Conservation (phyloP, 352 stramenopile genomes). For the Phytophthora foliorum region DNA sequence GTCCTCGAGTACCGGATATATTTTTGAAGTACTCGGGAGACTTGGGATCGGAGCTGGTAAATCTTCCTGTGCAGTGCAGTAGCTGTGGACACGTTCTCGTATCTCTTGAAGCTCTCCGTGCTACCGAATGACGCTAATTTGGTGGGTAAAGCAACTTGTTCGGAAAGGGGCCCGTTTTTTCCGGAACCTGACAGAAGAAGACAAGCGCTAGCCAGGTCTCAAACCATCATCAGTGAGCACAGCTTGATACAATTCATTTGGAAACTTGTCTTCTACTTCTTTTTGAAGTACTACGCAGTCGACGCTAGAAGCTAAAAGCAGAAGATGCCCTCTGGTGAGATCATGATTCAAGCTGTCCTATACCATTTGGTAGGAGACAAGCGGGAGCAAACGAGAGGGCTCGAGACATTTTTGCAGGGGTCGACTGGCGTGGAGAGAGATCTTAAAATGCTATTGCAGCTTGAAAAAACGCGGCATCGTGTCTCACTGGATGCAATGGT, state of each 20-base stretch:
- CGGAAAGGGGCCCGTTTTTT: too few species aligned
- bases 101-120: too few species aligned
- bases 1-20: too few species aligned
- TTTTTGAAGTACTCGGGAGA: too few species aligned
- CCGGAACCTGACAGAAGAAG: too few species aligned
- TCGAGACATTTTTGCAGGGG: conserved; percentile 6
- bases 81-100: too few species aligned
- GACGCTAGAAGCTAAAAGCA: neutral
- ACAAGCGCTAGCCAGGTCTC: neutral
- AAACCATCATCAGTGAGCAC: neutral
- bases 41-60: too few species aligned
- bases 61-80: too few species aligned
- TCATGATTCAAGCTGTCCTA: conserved; percentile 4
- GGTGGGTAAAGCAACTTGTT: too few species aligned
- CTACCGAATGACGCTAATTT: too few species aligned
- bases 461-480: neutral
- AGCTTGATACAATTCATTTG: neutral
- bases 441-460: neutral
- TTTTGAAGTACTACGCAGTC: neutral
- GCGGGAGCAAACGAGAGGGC: neutral
- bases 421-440: conserved; percentile 3
- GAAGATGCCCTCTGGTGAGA: conserved; percentile 4
- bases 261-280: neutral
- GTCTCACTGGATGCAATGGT: conserved; percentile 10
- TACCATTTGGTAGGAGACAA: conserved; percentile 1